A percentile compares a stretch with the other conserved stretches of the same genome.
phyloP scores from a whole-genome alignment of 1,284 basidiomycete species.

The Boletus subluridellus region DNA sequence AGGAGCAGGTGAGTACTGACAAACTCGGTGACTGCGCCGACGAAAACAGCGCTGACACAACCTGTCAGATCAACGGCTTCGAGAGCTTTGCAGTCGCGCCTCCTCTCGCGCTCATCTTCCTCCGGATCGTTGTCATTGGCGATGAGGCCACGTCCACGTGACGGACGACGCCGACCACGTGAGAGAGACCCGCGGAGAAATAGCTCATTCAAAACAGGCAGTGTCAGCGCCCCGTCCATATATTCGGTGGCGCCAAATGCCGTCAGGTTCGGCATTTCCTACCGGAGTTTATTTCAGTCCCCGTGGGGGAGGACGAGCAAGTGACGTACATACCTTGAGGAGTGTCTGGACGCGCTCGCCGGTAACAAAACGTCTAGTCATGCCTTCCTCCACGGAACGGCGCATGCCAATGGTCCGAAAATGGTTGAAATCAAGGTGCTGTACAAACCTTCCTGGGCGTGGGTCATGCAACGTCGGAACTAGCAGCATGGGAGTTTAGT shows the following conservation, averaged over 20 bases:
- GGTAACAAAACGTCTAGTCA: constrained; percentile 89
- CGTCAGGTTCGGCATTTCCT: constrained; percentile 83
- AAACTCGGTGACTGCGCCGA: constrained; percentile 79
- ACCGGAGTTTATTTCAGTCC: constrained; percentile 14
- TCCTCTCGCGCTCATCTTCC: constrained; percentile 69
- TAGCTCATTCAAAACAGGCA: constrained; percentile 79
- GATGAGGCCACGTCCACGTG: constrained; percentile 57
- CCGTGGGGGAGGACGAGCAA: constrained; percentile 6
- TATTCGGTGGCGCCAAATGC: constrained; percentile 93
- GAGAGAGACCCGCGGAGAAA: constrained; percentile 76
- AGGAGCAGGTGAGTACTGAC: constrained; percentile 66
- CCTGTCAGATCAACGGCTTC: constrained; percentile 92
- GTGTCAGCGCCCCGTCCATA: constrained; percentile 87
- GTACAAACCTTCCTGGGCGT: constrained; percentile 72
- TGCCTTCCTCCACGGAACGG: constrained; percentile 86
- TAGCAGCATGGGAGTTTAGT: constrained; percentile 29
- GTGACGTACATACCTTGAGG: constrained; percentile 58
- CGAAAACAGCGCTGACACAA: constrained; percentile 88
- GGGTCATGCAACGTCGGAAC: constrained; percentile 71
- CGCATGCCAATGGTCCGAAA: constrained; percentile 95
- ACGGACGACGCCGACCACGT: constrained; percentile 64
- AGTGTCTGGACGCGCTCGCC: constrained; percentile 79
- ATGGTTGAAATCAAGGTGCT: constrained; percentile 85
- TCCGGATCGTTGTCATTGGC: constrained; percentile 54
- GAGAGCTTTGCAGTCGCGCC: constrained; percentile 74